Conservation (phyloP, 371 early-diverging fungal species). For the Dipsacomyces acuminosporus region DNA sequence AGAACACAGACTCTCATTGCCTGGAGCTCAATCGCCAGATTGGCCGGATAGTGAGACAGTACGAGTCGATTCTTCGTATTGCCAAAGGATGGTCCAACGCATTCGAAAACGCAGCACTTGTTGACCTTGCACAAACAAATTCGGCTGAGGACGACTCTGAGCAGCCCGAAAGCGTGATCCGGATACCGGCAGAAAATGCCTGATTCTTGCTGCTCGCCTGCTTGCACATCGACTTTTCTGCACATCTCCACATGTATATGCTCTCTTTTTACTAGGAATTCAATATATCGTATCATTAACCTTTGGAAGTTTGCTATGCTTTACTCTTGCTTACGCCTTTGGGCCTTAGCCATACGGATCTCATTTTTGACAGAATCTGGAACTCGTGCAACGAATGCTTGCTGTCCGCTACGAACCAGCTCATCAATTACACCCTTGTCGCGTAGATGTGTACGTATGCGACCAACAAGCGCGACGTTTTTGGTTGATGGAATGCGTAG, state of each 20-base stretch:
- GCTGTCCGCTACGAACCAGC: constrained; percentile 5
- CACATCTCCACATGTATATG: no score
- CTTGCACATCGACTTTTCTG: background rate
- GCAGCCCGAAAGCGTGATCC: constrained; percentile 40
- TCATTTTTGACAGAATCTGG: constrained; percentile 45
- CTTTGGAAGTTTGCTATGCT: no score
- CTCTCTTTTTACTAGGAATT: no score
- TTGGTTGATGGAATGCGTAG: constrained; percentile 87
- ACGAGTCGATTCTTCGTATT: constrained; percentile 30
- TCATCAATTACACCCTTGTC: constrained; percentile 2
- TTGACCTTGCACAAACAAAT: constrained; percentile 35
- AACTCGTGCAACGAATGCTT: constrained; percentile 28
- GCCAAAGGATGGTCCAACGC: constrained; percentile 39
- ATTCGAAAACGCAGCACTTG: constrained; percentile 40
- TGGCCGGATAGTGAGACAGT: constrained; percentile 37
- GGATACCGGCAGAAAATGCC: constrained; percentile 26
- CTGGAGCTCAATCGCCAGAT: constrained; percentile 44
- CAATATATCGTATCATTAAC: background rate
- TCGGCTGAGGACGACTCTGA: constrained; percentile 34
- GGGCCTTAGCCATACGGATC: constrained; percentile 13
- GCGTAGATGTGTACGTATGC: constrained; percentile 5
- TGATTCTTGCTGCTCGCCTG: background rate
- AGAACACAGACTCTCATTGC: constrained; percentile 38
- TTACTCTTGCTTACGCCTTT: constrained; percentile 16
- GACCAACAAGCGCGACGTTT: constrained; percentile 73